A percentile compares a stretch with the other conserved stretches of the same genome.
phyloP scores from a whole-genome alignment of 176 grass and related monocot genomes.

The Musa acuminata region DNA sequence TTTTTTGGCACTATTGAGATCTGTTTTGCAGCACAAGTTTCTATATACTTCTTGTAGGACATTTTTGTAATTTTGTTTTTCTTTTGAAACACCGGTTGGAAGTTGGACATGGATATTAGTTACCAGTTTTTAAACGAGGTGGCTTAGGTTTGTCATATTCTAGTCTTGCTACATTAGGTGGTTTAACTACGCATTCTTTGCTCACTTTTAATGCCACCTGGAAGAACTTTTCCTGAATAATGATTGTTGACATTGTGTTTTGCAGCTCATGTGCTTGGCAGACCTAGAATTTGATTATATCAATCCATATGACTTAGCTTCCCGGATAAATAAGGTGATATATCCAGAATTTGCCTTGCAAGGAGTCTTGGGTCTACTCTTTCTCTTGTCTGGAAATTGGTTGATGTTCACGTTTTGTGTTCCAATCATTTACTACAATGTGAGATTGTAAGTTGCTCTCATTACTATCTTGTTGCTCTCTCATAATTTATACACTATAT shows the following conservation, averaged over 20 bases:
- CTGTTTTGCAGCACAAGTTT: background rate
- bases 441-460: constrained; percentile 59
- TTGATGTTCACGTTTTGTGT: constrained; percentile 64
- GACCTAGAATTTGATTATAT: constrained; percentile 98
- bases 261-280: constrained; percentile 85
- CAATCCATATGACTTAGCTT: constrained; percentile 82
- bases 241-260: constrained; percentile 1
- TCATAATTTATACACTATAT: background rate
- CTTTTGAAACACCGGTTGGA: background rate
- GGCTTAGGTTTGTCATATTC: background rate
- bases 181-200: background rate
- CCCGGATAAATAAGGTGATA: constrained; percentile 82
- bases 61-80: background rate
- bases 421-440: constrained; percentile 77
- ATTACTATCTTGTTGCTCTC: background rate
- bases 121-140: background rate
- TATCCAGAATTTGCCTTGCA: constrained; percentile 72
- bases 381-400: constrained; percentile 87
- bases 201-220: background rate
- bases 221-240: background rate
- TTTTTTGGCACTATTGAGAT: background rate
- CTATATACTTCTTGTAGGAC: background rate
- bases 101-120: background rate
- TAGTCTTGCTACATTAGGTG: background rate
- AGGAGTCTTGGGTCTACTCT: constrained; percentile 52